Evolutionary conservation across 1,284 basidiomycete genomes (phyloP), one percentile per base, ranked within the genome.

Genomic region (Ganoderma sinense): DNA sequence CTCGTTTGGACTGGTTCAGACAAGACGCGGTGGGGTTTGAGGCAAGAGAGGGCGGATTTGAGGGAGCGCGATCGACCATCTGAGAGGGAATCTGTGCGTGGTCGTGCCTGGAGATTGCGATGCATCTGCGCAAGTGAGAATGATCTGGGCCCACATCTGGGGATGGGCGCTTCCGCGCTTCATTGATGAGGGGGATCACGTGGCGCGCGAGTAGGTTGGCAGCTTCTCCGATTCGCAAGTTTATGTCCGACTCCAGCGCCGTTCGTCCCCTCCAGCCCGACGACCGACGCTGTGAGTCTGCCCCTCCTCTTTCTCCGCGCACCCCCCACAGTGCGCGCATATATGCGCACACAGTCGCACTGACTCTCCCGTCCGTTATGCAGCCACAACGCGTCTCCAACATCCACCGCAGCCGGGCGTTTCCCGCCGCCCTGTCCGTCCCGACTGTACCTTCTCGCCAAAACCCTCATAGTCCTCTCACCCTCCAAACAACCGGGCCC

Each of bases 201-300:
- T 76, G 75, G 29, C 45, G 62, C 1, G 31, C 59, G 45, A 41
- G 43, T 61, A 62, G 45, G 71, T 67, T 65, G 65, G 73, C 70
- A 13, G 48, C 48, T 73, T 75, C 75, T 75, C 72, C 73, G 75
- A 70, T 75, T 73, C 71, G 66, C 72, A 70, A 58, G 71, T 71
- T 62, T 68, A 69, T 69, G 71, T 69, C 65, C 67, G 70, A 41
- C 55, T 55, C 45, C 62, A 65, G 67, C 66, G 64, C 51, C 60
- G 62, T 63, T 29, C 43, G 58, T 36, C 66, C 26, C 45, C 29
- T 31, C 10, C 45, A 59, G n/a, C n/a, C 41, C 62, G 43, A 45
- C 66, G 29, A 56, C 60, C 56, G 60, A 62, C 66, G 36, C 36
- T 40, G 59, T 61, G 40, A 61, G 59, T 61, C 59, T 41, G 43